Percentiles rank a stretch among this genome's conserved stretches.
phyloP scores from a whole-genome alignment of 2,329 filamentous ascomycete species.

The Anthostomella pinea region DNA sequence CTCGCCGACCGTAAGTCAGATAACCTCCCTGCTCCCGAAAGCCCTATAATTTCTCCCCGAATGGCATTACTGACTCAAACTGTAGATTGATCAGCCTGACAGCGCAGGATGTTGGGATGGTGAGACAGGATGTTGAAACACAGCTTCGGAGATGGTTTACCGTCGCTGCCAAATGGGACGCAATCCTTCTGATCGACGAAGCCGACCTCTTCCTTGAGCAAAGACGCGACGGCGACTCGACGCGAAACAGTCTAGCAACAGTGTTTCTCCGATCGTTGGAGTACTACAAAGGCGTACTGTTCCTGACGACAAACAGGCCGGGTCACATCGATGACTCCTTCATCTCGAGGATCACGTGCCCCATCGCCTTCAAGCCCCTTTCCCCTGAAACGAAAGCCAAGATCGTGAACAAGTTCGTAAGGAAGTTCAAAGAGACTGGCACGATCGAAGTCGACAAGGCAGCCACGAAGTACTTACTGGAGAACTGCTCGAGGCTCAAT shows the following conservation, averaged over 20 bases:
- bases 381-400: not conserved
- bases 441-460: not conserved
- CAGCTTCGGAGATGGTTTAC: conserved; percentile 1
- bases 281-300: conserved; percentile 4
- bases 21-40: too few species aligned
- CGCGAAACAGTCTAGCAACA: not conserved
- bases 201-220: conserved; percentile 3
- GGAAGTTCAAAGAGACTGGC: not conserved
- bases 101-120: not conserved
- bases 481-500: conserved; percentile 1
- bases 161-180: not conserved
- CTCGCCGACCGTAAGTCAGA: not conserved
- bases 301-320: conserved; percentile 3
- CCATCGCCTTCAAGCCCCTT: conserved; percentile 1
- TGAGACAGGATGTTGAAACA: not conserved
- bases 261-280: conserved; percentile 3
- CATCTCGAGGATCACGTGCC: conserved; percentile 1
- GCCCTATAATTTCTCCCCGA: too few species aligned
- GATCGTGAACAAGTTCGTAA: not conserved
- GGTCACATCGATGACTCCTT: conserved; percentile 6
- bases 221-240: not conserved
- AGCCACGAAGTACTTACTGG: not conserved
- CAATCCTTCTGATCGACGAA: conserved; percentile 1
- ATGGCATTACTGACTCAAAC: too few species aligned
- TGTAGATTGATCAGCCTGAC: conserved; percentile 1